Conservation (phyloP, 352 stramenopile genomes). For the Plasmopara viticola region DNA sequence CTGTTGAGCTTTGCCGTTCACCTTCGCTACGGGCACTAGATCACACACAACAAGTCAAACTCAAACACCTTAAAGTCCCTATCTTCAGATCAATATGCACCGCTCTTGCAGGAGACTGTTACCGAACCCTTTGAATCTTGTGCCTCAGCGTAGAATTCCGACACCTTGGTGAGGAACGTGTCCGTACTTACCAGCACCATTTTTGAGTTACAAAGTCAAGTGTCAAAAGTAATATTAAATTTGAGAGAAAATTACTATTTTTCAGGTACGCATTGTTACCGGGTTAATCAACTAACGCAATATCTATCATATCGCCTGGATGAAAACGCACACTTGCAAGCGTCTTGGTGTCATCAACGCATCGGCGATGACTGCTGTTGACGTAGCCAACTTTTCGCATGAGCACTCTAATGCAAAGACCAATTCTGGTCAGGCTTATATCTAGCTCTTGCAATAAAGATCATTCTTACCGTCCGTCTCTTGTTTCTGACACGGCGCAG, state of each 20-base stretch:
- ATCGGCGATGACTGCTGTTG: constrained; percentile 40
- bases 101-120: constrained; percentile 60
- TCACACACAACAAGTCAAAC: constrained; percentile 6
- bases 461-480: constrained; percentile 35
- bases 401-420: constrained; percentile 27
- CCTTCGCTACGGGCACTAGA: constrained; percentile 31
- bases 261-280: constrained; percentile 10
- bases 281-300: constrained; percentile 45
- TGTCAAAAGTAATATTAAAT: constrained; percentile 16
- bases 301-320: constrained; percentile 56
- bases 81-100: constrained; percentile 20
- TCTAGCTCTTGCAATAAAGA: neutral
- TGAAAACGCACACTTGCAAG: constrained; percentile 56
- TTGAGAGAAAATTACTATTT: constrained; percentile 11
- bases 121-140: constrained; percentile 44
- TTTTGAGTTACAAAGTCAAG: constrained; percentile 7
- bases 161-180: constrained; percentile 55
- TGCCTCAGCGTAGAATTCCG: constrained; percentile 43
- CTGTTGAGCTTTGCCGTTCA: constrained; percentile 31
- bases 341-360: constrained; percentile 56
- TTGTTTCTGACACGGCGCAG: constrained; percentile 49
- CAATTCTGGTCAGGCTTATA: constrained; percentile 2
- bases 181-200: constrained; percentile 59
- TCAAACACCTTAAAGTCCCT: neutral
- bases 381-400: constrained; percentile 63